Conservation (phyloP, 2,329 filamentous ascomycete genomes). For the Aspergillus chevalieri region DNA sequence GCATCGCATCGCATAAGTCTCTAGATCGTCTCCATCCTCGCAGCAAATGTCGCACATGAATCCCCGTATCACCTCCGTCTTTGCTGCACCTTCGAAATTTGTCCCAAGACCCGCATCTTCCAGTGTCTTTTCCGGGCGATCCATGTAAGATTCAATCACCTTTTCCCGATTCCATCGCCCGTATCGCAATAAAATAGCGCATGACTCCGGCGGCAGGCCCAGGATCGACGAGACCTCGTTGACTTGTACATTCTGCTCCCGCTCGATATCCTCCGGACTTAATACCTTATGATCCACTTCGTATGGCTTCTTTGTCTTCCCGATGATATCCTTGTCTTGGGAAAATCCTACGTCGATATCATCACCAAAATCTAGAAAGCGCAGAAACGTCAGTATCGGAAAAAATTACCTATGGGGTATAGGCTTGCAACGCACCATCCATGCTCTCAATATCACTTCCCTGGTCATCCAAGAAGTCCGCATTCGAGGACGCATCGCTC, state of each 20-base stretch:
- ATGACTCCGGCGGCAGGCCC: slow-evolving; percentile 79
- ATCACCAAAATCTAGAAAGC: slow-evolving; percentile 49
- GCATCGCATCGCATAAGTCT: slow-evolving; percentile 92
- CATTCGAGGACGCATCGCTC: slow-evolving; percentile 68
- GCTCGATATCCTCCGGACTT: slow-evolving; percentile 72
- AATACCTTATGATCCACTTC: slow-evolving; percentile 81
- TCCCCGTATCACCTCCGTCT: slow-evolving; percentile 63
- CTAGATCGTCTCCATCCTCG: slow-evolving; percentile 69
- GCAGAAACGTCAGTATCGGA: slow-evolving; percentile 3
- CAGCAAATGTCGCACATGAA: slow-evolving; percentile 96
- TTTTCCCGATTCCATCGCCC: slow-evolving; percentile 96
- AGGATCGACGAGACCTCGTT: slow-evolving; percentile 87
- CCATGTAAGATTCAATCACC: slow-evolving; percentile 94
- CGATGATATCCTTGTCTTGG: slow-evolving; percentile 64
- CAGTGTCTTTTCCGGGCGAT: slow-evolving; percentile 69
- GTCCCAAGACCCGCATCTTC: slow-evolving; percentile 77
- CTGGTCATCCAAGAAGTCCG: slow-evolving; percentile 58
- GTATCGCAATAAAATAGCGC: slow-evolving; percentile 81
- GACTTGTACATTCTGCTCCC: slow-evolving; percentile 78
- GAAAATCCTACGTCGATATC: slow-evolving; percentile 57
- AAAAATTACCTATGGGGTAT: too few relatives aligned
- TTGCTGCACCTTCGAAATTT: slow-evolving; percentile 56
- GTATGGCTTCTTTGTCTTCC: slow-evolving; percentile 67
- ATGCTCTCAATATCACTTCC: slow-evolving; percentile 65
- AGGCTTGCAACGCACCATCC: slow-evolving; percentile 28